Percentiles rank a stretch among this genome's conserved stretches.
phyloP scores from a whole-genome alignment of 169 alveolate genomes.

The Perkinsus olseni region DNA sequence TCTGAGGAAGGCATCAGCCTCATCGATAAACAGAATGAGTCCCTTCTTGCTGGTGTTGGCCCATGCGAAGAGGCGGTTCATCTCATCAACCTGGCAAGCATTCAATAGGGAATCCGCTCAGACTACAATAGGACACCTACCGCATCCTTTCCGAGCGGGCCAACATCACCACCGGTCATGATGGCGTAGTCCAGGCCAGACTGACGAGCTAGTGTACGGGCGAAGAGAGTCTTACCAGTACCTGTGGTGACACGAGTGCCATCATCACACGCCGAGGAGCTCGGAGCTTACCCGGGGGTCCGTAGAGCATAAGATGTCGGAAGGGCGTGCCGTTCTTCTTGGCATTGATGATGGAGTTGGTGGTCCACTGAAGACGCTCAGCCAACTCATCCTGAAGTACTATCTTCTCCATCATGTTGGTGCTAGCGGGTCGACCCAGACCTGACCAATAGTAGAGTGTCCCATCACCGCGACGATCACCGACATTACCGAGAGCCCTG shows the following conservation, averaged over 20 bases:
- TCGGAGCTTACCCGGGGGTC: constrained; percentile 89
- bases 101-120: background rate
- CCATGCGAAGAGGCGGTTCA: constrained; percentile 91
- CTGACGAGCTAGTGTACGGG: constrained; percentile 42
- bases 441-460: no score
- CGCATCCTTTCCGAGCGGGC: constrained; percentile 89
- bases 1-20: constrained; percentile 93
- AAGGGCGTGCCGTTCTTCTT: constrained; percentile 79
- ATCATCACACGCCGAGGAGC: background rate
- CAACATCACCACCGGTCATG: constrained; percentile 94
- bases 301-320: constrained; percentile 82
- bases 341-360: constrained; percentile 82
- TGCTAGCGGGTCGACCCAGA: background rate
- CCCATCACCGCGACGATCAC: no score
- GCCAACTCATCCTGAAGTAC: constrained; percentile 73
- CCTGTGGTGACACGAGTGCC: background rate
- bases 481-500: background rate
- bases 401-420: constrained; percentile 64
- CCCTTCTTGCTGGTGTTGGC: constrained; percentile 82
- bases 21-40: constrained; percentile 89
- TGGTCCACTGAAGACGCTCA: constrained; percentile 76
- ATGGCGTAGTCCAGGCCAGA: constrained; percentile 89
- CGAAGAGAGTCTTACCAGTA: constrained; percentile 58
- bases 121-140: constrained; percentile 30
- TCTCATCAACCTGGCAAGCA: constrained; percentile 44